Conservation (phyloP, 202 grass and related monocot species). For the Zizania palustris region DNA sequence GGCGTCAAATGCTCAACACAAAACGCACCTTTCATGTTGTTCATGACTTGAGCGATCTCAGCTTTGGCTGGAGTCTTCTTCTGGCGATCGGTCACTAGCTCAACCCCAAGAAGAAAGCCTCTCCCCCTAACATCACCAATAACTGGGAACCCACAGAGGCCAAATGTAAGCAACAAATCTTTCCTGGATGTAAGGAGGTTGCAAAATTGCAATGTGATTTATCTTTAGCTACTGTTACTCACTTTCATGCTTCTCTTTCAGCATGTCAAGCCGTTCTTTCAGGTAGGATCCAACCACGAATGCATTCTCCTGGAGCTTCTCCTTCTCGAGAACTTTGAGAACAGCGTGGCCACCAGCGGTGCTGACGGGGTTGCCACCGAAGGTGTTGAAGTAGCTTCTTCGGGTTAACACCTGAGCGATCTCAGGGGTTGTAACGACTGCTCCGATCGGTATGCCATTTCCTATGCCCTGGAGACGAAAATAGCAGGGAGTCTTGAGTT, state of each 20-base stretch:
- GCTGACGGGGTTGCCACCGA: conserved; percentile 91
- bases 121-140: conserved; percentile 93
- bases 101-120: conserved; percentile 91
- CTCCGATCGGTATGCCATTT: conserved; percentile 90
- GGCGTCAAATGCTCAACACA: not conserved
- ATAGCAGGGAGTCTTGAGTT: conserved; percentile 22
- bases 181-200: not conserved
- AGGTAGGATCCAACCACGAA: conserved; percentile 75
- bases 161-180: conserved; percentile 12
- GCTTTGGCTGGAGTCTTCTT: conserved; percentile 83
- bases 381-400: conserved; percentile 89
- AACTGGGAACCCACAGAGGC: conserved; percentile 43
- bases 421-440: conserved; percentile 89
- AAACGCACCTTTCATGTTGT: conserved; percentile 81
- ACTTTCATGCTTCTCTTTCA: conserved; percentile 89
- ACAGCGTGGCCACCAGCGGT: conserved; percentile 80
- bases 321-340: conserved; percentile 83
- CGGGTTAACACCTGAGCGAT: conserved; percentile 89
- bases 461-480: conserved; percentile 79
- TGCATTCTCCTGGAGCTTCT: conserved; percentile 94
- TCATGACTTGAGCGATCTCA: conserved; percentile 75
- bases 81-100: conserved; percentile 79
- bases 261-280: conserved; percentile 61
- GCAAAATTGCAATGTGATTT: not conserved
- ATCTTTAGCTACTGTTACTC: conserved; percentile 42